Evolutionary conservation across 306 rosid genomes (phyloP).

Genomic region (Phaseolus lunatus): DNA sequence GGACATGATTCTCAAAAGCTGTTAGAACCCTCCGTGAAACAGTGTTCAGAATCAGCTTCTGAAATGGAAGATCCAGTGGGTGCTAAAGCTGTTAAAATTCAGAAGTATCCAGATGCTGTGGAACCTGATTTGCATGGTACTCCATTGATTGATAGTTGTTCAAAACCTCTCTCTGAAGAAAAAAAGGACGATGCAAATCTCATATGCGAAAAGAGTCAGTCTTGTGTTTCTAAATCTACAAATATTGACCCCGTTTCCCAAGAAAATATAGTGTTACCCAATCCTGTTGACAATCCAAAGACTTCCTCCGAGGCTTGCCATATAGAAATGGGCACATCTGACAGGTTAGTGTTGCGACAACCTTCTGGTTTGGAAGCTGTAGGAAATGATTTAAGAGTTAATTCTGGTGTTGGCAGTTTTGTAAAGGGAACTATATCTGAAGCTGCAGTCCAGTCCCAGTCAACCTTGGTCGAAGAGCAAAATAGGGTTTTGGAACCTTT

Average conservation of each 20-base stretch:
- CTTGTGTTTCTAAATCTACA: conserved; percentile 10
- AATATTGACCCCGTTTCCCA: conserved; percentile 10
- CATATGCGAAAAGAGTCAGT: conserved; percentile 10
- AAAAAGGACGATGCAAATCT: conserved; percentile 24
- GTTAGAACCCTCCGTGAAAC: conserved; percentile 25
- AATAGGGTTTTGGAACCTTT: conserved; percentile 35
- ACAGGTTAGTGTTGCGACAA: conserved; percentile 4
- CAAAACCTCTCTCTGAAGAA: conserved; percentile 36
- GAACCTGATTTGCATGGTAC: conserved; percentile 40
- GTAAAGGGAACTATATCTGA: conserved; percentile 40
- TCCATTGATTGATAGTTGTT: conserved; percentile 35
- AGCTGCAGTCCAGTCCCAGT: conserved; percentile 29
- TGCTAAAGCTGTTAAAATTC: conserved; percentile 29
- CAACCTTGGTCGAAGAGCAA: conserved; percentile 39
- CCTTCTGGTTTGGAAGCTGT: conserved; percentile 21
- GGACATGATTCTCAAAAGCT: conserved; percentile 34
- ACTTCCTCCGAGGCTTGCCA: conserved; percentile 12
- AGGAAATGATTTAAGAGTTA: conserved; percentile 31
- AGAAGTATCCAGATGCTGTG: conserved; percentile 43
- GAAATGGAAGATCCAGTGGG: conserved; percentile 35
- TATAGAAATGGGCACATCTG: conserved; percentile 32
- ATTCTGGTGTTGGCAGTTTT: conserved; percentile 34
- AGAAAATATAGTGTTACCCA: conserved; percentile 9
- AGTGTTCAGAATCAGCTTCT: conserved; percentile 34
- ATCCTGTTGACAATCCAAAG: conserved; percentile 3